These are phyloP conservation scores for Boeremia exigua DNA, from an alignment of 2,329 filamentous ascomycete species.

Conservation along the genomic window DNA sequence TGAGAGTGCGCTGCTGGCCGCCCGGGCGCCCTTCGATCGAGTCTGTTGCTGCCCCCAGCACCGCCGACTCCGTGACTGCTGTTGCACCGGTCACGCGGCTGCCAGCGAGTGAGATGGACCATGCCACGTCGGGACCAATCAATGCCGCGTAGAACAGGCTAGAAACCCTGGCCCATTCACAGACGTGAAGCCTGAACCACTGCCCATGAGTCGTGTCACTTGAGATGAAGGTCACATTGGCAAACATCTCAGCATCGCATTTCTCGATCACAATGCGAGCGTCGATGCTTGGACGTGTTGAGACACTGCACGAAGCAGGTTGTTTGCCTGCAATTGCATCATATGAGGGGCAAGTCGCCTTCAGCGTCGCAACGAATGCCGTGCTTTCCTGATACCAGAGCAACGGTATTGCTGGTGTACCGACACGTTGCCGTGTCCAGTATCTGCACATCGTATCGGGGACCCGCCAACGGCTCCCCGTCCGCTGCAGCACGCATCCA, in stretches of 20 bases:
- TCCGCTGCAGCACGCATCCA: constrained; percentile 17
- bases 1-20: background rate
- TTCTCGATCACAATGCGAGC: constrained; percentile 1
- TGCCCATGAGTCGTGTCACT: constrained; percentile 35
- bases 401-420: constrained; percentile 21
- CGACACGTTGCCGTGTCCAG: constrained; percentile 17
- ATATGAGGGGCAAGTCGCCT: constrained; percentile 23
- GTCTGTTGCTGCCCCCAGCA: background rate
- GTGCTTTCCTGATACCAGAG: constrained; percentile 28
- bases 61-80: constrained; percentile 1
- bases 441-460: constrained; percentile 22
- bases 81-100: constrained; percentile 37
- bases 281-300: constrained; percentile 6
- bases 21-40: no score
- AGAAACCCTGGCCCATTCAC: constrained; percentile 35
- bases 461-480: constrained; percentile 14
- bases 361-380: constrained; percentile 19
- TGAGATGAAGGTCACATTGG: constrained; percentile 5
- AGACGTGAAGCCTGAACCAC: constrained; percentile 14
- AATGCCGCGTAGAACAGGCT: constrained; percentile 38
- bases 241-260: background rate
- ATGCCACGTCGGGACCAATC: constrained; percentile 38
- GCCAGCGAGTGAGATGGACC: constrained; percentile 25
- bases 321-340: constrained; percentile 30
- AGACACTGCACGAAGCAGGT: constrained; percentile 14